These are phyloP conservation scores for Hysterangium stoloniferum DNA, from an alignment of 768 basidiomycete species.

Conservation along the genomic window DNA sequence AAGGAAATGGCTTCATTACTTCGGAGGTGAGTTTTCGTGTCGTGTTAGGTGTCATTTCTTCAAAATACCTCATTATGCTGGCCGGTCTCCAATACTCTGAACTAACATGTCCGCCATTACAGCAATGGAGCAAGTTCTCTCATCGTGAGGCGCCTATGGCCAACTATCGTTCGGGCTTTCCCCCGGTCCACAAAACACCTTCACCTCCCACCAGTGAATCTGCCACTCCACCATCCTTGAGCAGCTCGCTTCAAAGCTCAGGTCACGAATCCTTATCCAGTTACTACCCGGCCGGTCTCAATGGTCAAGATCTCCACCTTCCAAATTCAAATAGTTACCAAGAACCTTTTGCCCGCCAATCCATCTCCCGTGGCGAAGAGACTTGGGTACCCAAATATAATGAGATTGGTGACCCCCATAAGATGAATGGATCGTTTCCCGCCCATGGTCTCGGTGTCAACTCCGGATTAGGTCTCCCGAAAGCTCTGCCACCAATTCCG, in stretches of 20 bases:
- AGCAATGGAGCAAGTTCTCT: constrained; percentile 4
- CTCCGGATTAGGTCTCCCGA: neutral
- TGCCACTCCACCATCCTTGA: neutral
- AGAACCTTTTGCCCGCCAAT: neutral
- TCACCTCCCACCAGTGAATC: constrained; percentile 3
- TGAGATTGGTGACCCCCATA: neutral
- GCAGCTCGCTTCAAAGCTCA: neutral
- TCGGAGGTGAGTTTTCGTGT: neutral
- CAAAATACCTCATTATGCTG: neutral
- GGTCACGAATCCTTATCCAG: neutral
- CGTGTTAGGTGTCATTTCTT: neutral
- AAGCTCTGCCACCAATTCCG: neutral
- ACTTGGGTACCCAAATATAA: neutral
- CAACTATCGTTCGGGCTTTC: neutral
- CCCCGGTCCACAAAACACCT: neutral
- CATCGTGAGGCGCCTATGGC: neutral
- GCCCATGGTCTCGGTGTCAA: neutral
- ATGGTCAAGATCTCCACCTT: too few relatives aligned
- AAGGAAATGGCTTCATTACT: neutral
- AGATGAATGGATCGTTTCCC: neutral
- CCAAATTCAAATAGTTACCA: too few relatives aligned
- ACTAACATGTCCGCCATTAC: neutral
- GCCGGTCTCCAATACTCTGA: neutral
- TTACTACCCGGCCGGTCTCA: too few relatives aligned
- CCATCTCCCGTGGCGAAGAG: neutral